These are phyloP conservation scores for Populus tremula DNA, from an alignment of 345 rosid genomes.

Conservation along the genomic window DNA sequence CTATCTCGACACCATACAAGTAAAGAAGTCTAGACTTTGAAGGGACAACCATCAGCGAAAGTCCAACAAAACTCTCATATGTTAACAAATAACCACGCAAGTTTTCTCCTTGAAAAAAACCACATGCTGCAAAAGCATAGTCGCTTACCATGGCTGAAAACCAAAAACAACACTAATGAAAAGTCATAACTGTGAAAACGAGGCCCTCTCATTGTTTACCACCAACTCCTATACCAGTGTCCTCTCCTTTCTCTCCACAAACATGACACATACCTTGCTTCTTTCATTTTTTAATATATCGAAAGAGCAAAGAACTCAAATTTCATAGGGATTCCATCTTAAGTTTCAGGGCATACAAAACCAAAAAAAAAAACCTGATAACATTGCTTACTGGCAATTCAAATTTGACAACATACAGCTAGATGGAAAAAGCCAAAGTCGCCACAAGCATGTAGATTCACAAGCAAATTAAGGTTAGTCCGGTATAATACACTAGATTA, in stretches of 20 bases:
- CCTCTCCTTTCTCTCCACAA: background rate
- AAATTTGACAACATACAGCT: background rate
- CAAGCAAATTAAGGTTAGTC: background rate
- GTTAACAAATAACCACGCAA: background rate
- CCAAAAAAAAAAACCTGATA: background rate
- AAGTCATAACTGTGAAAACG: background rate
- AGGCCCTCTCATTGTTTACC: background rate
- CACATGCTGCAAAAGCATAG: background rate
- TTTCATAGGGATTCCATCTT: background rate
- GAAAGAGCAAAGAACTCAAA: background rate
- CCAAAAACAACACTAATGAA: background rate
- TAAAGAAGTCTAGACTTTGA: background rate
- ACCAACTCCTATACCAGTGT: background rate
- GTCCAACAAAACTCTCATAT: background rate
- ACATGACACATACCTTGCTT: background rate
- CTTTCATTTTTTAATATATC: background rate
- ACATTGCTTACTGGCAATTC: background rate
- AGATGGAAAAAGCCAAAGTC: background rate
- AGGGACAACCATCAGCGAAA: background rate
- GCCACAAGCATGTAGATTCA: background rate
- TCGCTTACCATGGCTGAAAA: background rate
- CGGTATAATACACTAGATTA: background rate
- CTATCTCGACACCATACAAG: background rate
- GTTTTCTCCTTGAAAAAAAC: background rate
- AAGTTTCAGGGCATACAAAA: background rate